Percentiles rank a stretch among this genome's conserved stretches.
Evolutionary conservation across 768 basidiomycete species (phyloP).

Genomic region (Podaxis sp.): DNA sequence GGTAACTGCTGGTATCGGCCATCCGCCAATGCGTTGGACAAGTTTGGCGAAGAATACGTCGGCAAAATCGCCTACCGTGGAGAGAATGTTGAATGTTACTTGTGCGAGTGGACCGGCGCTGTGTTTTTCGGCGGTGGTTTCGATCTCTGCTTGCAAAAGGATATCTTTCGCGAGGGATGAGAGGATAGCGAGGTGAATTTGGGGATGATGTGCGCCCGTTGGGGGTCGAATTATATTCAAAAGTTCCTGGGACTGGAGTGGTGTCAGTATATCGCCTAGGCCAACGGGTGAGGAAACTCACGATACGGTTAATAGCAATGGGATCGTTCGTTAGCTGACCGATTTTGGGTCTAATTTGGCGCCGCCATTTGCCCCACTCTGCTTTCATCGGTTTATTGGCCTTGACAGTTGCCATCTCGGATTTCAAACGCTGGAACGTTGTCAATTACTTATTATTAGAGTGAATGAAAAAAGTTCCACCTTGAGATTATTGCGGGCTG

Average conservation of each 20-base stretch:
- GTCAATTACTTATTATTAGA: conserved; percentile 11
- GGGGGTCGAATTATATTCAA: conserved; percentile 33
- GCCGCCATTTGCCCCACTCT: conserved; percentile 64
- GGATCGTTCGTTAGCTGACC: conserved; percentile 81
- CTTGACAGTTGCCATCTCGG: conserved; percentile 66
- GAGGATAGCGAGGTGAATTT: conserved; percentile 73
- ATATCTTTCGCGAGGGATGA: conserved; percentile 89
- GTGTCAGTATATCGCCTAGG: conserved; percentile 6
- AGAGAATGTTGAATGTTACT: conserved; percentile 70
- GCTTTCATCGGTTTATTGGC: conserved; percentile 49
- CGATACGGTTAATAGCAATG: conserved; percentile 59
- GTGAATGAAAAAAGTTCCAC: conserved; percentile 30
- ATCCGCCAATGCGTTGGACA: conserved; percentile 84
- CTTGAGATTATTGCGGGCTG: conserved; percentile 50
- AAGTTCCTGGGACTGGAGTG: conserved; percentile 36
- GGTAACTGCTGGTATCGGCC: conserved; percentile 72
- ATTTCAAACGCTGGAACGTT: conserved; percentile 55
- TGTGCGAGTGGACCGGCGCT: conserved; percentile 82
- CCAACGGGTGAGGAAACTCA: conserved; percentile 36
- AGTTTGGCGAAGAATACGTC: conserved; percentile 83
- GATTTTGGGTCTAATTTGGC: conserved; percentile 83
- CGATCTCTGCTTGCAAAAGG: conserved; percentile 89
- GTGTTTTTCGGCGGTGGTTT: conserved; percentile 84
- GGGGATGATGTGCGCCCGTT: conserved; percentile 26
- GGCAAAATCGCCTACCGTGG: conserved; percentile 54